phyloP scores from a whole-genome alignment of 2,329 filamentous ascomycete genomes.

The Pseudohalonectria lignicola region DNA sequence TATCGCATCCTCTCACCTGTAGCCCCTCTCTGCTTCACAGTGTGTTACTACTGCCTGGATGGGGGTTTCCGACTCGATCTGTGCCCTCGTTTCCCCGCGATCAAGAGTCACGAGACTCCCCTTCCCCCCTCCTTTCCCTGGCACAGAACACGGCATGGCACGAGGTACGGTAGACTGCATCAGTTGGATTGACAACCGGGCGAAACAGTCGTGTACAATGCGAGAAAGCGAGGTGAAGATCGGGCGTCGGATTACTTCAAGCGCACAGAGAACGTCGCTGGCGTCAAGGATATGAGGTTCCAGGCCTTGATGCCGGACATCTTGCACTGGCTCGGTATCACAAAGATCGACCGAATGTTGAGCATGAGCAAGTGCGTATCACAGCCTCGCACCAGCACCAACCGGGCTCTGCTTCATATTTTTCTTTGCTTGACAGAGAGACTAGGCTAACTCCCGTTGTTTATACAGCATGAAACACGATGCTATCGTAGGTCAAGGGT shows the following conservation, averaged over 20 bases:
- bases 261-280: conserved; percentile 95
- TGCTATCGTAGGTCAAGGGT: conserved; percentile 76
- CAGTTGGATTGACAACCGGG: too few relatives aligned
- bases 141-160: too few relatives aligned
- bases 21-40: too few relatives aligned
- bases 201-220: conserved; percentile 62
- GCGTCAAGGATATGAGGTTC: conserved; percentile 95
- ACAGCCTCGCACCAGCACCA: not conserved
- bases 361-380: conserved; percentile 84
- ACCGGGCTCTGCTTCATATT: not conserved
- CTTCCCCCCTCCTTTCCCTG: too few relatives aligned
- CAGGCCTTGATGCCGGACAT: conserved; percentile 98
- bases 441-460: not conserved
- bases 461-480: conserved; percentile 72
- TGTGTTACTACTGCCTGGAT: too few relatives aligned
- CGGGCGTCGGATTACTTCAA: conserved; percentile 89
- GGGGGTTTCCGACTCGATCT: too few relatives aligned
- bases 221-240: conserved; percentile 67
- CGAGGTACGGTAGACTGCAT: too few relatives aligned
- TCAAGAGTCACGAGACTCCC: too few relatives aligned
- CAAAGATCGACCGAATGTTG: conserved; percentile 96
- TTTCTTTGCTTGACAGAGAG: not conserved
- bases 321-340: conserved; percentile 94
- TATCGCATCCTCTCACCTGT: not conserved
- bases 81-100: too few relatives aligned